Base-by-base conservation (phyloP, 1,139 yeast species). In the Trichomonascaceae sp. region DNA sequence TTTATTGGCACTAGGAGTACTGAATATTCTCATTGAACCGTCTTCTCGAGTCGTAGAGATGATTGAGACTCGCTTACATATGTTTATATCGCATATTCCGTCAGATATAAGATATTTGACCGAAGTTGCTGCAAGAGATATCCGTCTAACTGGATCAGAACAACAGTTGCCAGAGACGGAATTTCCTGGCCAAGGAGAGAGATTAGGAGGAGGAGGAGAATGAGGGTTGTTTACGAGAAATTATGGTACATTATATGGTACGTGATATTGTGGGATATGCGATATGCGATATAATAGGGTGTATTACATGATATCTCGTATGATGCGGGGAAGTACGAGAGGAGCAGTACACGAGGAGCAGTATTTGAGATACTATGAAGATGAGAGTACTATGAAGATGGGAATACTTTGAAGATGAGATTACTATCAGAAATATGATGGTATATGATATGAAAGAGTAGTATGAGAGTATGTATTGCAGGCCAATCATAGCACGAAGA, bases 31-130 rank as follows among this genome's bases (percentile, higher is more conserved):
- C 64, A 79, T 75, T 22, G 75, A 79, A 58, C 88, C 90, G 2
- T 93, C 96, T 9, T 79, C 85, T 57, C 71, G 77, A 60, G 77
- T 81, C 1, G 78, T 89, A 18, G 77, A 82, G 58, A 83, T 77
- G 70, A 85, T 88, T 56, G 97, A 90, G 69, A 58, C 64, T 17
- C 79, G 80, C 60, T 67, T 84, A 15, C 75, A 73, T 6, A 63
- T 64, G 1, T 70, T 76, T 19, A 88, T 88, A 57, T 69, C 70
- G 10, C 63, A 76, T 56, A 76, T 87, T 57, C 85, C 87, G 39
- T 66, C 74, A 2, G 68, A 78, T 45, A 82, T 85, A 53, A 70
- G 71, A 30, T 85, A 76, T 63, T 74, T 80, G 60, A 74, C 72
- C 57, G 91, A 85, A 67, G 79, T 74, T 44, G 83, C 79, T 39